Conservation (phyloP, 805 yeast genomes). For the Saturnispora dispora region DNA sequence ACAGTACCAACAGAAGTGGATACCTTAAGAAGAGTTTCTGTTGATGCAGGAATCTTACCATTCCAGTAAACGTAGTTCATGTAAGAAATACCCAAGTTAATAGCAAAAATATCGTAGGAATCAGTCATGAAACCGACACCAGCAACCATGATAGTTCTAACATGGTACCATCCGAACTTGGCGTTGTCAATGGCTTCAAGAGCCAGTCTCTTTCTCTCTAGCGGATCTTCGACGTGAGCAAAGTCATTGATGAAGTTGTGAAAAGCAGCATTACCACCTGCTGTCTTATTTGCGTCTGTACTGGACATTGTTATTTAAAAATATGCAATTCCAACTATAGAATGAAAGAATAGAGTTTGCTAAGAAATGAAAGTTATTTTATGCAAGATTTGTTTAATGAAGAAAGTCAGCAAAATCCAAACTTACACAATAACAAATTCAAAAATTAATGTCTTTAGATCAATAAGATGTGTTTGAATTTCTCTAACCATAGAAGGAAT, state of each 20-base stretch:
- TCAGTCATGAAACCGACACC: constrained; percentile 94
- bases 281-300: constrained; percentile 27
- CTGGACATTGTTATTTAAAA: neutral
- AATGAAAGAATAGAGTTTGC: neutral
- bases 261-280: constrained; percentile 81
- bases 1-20: constrained; percentile 93
- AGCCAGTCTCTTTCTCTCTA: constrained; percentile 81
- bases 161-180: constrained; percentile 72
- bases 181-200: constrained; percentile 77
- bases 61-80: constrained; percentile 68
- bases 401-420: neutral
- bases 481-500: neutral
- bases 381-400: neutral
- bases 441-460: neutral
- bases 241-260: constrained; percentile 74
- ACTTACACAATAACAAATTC: neutral
- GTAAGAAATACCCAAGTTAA: constrained; percentile 75
- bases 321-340: neutral
- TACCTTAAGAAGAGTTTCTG: constrained; percentile 70
- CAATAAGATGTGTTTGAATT: neutral
- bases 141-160: constrained; percentile 78
- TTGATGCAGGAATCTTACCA: constrained; percentile 53
- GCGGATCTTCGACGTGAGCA: constrained; percentile 74
- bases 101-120: constrained; percentile 87
- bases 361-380: neutral